phyloP scores from a whole-genome alignment of 495 filamentous ascomycete species.

The Tuber calosporum region DNA sequence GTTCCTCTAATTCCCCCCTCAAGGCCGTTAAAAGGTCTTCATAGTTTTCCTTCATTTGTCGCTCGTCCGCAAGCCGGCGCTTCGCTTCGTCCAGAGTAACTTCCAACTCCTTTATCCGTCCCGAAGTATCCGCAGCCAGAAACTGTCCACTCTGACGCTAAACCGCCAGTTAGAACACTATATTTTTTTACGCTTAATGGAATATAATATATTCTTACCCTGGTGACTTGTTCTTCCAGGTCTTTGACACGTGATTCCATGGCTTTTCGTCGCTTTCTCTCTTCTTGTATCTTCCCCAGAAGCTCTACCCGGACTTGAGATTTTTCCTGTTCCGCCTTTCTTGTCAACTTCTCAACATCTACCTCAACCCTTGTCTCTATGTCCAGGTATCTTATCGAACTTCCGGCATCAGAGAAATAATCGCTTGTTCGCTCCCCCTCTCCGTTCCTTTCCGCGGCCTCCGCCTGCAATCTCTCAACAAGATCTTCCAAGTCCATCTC shows the following conservation, averaged over 20 bases:
- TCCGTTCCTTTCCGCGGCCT: constrained; percentile 55
- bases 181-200: constrained; percentile 38
- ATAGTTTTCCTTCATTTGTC: constrained; percentile 83
- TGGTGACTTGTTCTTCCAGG: constrained; percentile 61
- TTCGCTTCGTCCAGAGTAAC: constrained; percentile 68
- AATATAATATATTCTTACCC: constrained; percentile 19
- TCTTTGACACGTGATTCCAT: constrained; percentile 75
- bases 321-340: constrained; percentile 83
- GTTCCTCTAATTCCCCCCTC: constrained; percentile 69
- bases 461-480: constrained; percentile 74
- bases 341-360: constrained; percentile 73
- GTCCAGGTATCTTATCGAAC: constrained; percentile 64
- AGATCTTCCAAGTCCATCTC: constrained; percentile 97
- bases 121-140: constrained; percentile 48
- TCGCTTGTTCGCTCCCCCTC: constrained; percentile 80
- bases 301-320: constrained; percentile 79
- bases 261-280: constrained; percentile 62
- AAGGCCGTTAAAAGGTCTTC: constrained; percentile 82
- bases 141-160: constrained; percentile 46
- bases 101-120: constrained; percentile 68
- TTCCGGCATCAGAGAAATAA: constrained; percentile 94
- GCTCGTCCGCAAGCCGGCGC: constrained; percentile 74
- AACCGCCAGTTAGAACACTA: constrained; percentile 8
- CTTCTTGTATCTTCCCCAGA: constrained; percentile 74
- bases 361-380: constrained; percentile 58